Base-by-base conservation (phyloP, 108 stramenopile genomes). In the Cyclostephanos tholiformis region DNA sequence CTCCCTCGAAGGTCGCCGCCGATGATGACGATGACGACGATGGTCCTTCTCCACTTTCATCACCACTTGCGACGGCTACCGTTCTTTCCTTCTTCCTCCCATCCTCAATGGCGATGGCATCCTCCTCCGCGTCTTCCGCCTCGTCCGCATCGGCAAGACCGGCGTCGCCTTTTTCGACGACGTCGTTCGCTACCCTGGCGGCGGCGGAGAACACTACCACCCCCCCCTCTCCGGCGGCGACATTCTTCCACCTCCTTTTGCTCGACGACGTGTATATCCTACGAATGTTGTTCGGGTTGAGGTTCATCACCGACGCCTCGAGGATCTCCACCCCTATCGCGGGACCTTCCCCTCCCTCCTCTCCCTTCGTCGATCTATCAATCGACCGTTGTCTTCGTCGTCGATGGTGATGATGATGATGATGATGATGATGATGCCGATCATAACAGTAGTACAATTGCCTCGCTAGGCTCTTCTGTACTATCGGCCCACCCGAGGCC, bases 211-310 rank as follows among this genome's bases (percentile, higher is more conserved):
- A 32, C 4, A 32, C 4, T 4, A 4, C 32, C 32, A 32, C 32
- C 32, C 32, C 32, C 32, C 32, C 32, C 32, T 32, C 32, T 2
- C 8, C 35, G 2, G 22, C 65, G 22, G 26, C 17, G 19, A 25
- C 25, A 66, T 89, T 89, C 49, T 39, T 52, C 49, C 69, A 84
- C 70, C 66, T 84, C 66, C 66, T 82, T 61, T 35, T 41, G 13
- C 72, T 55, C 19, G 48, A 32, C 4, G 79, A 79, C 30, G 78
- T 80, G 36, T 90, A 88, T 3, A 87, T 88, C 49, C 86, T 76
- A 13, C 90, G 80, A n/a, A 94, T 72, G 56, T 89, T 86, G 72
- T 85, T 82, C 7, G 82, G 86, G 72, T 94, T 94, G 44, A 94
- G 82, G 67, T 83, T 78, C 35, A 83, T 76, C 27, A 91, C 57